A percentile compares a stretch with the other conserved stretches of the same genome.
Conservation (phyloP, 192 early-diverging fungal genomes). For the Spinellus fusiger region DNA sequence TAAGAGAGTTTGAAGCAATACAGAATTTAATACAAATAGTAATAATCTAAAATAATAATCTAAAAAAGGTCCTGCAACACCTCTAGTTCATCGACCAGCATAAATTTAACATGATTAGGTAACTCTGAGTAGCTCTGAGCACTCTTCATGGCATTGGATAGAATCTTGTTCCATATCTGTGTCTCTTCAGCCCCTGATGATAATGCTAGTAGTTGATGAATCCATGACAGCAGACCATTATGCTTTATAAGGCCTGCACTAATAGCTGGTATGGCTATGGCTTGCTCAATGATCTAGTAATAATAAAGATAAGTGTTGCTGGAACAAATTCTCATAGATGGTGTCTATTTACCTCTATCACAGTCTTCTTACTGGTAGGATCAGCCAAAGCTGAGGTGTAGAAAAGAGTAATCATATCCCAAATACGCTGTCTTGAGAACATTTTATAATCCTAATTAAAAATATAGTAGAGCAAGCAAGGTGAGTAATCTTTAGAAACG, state of each 20-base stretch:
- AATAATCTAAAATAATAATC: neutral
- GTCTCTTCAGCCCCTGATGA: constrained; percentile 2
- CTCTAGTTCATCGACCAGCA: neutral
- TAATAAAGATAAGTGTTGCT: neutral
- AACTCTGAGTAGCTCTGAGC: neutral
- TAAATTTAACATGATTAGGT: constrained; percentile 10
- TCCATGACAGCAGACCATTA: constrained; percentile 21
- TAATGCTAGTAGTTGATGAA: constrained; percentile 15
- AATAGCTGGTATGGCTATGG: constrained; percentile 9
- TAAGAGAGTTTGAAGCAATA: neutral
- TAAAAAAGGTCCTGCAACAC: neutral
- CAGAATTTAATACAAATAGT: neutral
- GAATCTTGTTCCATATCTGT: constrained; percentile 7
- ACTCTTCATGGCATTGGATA: neutral
- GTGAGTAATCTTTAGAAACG: neutral
- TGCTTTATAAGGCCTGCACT: constrained; percentile 1
- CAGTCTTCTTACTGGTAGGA: constrained; percentile 37
- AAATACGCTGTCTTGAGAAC: constrained; percentile 62
- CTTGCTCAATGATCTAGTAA: constrained; percentile 9
- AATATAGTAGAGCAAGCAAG: neutral
- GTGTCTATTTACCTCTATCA: constrained; percentile 36
- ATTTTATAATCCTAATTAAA: constrained; percentile 54
- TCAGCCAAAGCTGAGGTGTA: constrained; percentile 68
- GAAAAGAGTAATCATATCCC: constrained; percentile 61
- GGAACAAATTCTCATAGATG: neutral